Evolutionary conservation across 1,284 basidiomycete genomes (phyloP), one percentile per base, ranked within the genome.

Genomic region (Ustilago cynodontis): DNA sequence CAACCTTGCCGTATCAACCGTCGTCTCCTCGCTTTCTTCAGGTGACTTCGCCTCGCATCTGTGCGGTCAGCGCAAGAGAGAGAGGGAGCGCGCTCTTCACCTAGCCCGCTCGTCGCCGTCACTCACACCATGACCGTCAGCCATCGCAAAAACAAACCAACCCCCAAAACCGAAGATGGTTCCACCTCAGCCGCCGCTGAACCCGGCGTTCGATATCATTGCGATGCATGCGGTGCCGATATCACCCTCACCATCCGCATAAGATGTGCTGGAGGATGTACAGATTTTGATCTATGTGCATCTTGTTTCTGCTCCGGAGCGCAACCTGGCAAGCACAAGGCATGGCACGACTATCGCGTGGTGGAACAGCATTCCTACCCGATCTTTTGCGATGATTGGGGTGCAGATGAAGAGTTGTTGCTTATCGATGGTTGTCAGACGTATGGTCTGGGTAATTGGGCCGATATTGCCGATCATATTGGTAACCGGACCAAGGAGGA

Each of bases 381-480:
- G 5, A 97, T 99, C 82, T 97, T 98, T 82, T 90, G 91, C 14
- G 91, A 93, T 70, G 94, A 97, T 85, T 99, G 96, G 96, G 96
- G 95, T 37, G 97, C 95, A 10, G 96, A 99, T 87, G 96, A 99
- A 92, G 97, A 99, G 86, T 88, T 98, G 1, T 88, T 98, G 11
- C 89, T 99, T 35, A 89, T 98, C 58, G 94, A 97, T 67, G 97
- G 95, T 11, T 92, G 95, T 62, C 90, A 93, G 33, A 89, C 91
- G 37, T 93, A 95, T 82, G 96, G 96, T 1, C 87, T 99, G 24
- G 97, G 97, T 14, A 99, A 98, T 86, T 99, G 96, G 96, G 92
- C 93, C 84, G 95, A 96, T 83, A 94, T 97, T 57, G 93, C 95
- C 1, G 95, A 97, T 82, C 94, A 98, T 74, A 91, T 99, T 59